Evolutionary conservation across 1,139 yeast genomes (phyloP).

Genomic region (Pichia sp.): DNA sequence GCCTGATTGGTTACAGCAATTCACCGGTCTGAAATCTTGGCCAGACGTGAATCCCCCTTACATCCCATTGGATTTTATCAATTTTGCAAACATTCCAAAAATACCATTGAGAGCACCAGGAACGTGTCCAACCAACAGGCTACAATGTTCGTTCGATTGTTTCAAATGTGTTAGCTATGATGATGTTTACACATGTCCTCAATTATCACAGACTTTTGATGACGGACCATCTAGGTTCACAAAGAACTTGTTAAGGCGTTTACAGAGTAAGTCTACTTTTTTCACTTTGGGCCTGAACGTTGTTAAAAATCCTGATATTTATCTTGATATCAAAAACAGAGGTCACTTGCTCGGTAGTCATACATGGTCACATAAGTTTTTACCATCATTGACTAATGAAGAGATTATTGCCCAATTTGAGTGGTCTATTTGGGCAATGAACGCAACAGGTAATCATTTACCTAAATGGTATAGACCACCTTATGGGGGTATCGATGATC

Average conservation of each 20-base stretch:
- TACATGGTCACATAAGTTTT: conserved; percentile 87
- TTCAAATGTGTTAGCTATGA: conserved; percentile 71
- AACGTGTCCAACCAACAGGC: conserved; percentile 47
- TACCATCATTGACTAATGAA: conserved; percentile 74
- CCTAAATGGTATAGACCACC: conserved; percentile 97
- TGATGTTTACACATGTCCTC: conserved; percentile 72
- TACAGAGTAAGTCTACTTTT: conserved; percentile 62
- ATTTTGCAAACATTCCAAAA: conserved; percentile 47
- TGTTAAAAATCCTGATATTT: conserved; percentile 70
- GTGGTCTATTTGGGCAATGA: conserved; percentile 98
- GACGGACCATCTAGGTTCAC: conserved; percentile 89
- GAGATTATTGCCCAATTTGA: conserved; percentile 82
- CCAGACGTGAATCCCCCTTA: conserved; percentile 86
- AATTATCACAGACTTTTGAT: conserved; percentile 82
- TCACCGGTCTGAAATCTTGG: conserved; percentile 75
- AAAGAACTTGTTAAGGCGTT: conserved; percentile 46
- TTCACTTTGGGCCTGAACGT: conserved; percentile 83
- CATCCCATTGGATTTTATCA: conserved; percentile 69
- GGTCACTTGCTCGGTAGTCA: conserved; percentile 88
- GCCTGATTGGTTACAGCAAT: conserved; percentile 72
- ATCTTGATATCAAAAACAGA: conserved; percentile 46
- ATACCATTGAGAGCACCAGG: conserved; percentile 54
- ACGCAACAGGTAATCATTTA: conserved; percentile 83
- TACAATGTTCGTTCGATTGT: conserved; percentile 82
- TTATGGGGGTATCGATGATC: conserved; percentile 86